Percentiles rank a stretch among this genome's conserved stretches.
Evolutionary conservation across 2,329 filamentous ascomycete genomes (phyloP).

Genomic region (Spiromastix sp.): DNA sequence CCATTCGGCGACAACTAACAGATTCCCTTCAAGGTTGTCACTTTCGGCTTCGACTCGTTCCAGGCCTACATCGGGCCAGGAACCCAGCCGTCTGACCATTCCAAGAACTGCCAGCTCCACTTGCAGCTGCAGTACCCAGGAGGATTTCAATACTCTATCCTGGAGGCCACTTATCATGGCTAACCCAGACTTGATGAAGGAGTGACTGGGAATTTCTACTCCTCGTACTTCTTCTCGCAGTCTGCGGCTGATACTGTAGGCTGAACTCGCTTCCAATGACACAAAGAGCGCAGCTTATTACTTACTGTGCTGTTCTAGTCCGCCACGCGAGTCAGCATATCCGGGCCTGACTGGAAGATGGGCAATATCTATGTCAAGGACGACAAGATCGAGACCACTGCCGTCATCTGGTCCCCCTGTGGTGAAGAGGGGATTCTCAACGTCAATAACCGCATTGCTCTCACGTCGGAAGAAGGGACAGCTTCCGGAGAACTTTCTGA

Average conservation of each 20-base stretch:
- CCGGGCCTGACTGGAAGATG: neutral
- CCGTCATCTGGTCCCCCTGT: conserved; percentile 2
- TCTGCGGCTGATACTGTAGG: neutral
- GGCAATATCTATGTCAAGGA: conserved; percentile 1
- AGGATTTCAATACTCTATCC: conserved; percentile 1
- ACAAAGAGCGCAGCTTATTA: too few relatives aligned
- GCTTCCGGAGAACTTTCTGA: neutral
- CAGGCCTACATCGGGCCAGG: neutral
- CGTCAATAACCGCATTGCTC: conserved; percentile 4
- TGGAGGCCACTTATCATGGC: conserved; percentile 1
- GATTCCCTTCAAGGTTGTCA: neutral
- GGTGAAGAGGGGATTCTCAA: conserved; percentile 2
- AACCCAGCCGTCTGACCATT: neutral
- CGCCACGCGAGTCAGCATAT: neutral
- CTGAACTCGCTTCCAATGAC: neutral
- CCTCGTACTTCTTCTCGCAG: conserved; percentile 1
- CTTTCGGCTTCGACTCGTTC: conserved; percentile 2
- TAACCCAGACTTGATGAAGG: neutral
- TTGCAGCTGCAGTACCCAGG: neutral
- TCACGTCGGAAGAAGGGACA: neutral
- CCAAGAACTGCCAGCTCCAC: conserved; percentile 2
- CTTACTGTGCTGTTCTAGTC: too few relatives aligned
- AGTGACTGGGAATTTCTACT: conserved; percentile 1
- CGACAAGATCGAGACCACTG: neutral
- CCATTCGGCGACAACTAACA: neutral